These are phyloP conservation scores for Uronychia binucleata DNA, from an alignment of 73 alveolate genomes.

Conservation along the genomic window DNA sequence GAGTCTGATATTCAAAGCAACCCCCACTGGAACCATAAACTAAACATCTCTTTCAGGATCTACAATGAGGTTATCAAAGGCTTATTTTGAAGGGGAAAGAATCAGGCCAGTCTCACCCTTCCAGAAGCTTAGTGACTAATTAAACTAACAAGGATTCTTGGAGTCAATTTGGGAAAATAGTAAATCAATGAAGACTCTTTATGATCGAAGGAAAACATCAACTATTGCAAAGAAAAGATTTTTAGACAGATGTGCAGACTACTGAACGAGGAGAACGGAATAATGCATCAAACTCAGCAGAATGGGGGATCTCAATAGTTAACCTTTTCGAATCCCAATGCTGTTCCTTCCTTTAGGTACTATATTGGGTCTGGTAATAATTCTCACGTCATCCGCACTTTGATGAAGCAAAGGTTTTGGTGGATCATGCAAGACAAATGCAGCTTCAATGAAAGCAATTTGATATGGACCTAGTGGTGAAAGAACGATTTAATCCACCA, in stretches of 20 bases:
- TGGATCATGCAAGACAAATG: constrained; percentile 26
- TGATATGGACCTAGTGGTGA: constrained; percentile 45
- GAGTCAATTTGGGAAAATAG: background rate
- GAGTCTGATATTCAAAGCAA: background rate
- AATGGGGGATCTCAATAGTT: background rate
- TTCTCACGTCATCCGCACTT: constrained; percentile 4
- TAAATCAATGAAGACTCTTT: background rate
- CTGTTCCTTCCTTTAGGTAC: constrained; percentile 15
- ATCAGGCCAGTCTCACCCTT: background rate
- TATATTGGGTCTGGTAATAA: constrained; percentile 39
- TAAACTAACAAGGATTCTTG: background rate
- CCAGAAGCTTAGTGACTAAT: background rate
- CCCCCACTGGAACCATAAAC: background rate
- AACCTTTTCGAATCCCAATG: background rate
- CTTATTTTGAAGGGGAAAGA: background rate
- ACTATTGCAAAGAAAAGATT: background rate
- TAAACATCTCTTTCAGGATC: background rate
- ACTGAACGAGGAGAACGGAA: background rate
- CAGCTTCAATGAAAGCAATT: constrained; percentile 15
- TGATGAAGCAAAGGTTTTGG: constrained; percentile 38
- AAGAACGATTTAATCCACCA: constrained; percentile 4
- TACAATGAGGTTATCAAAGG: background rate
- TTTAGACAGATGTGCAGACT: background rate
- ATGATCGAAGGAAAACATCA: background rate
- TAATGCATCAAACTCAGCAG: background rate